Percentiles rank a stretch among this genome's conserved stretches.
Evolutionary conservation across 2,329 filamentous ascomycete genomes (phyloP).

Genomic region (Fusarium agapanthi): DNA sequence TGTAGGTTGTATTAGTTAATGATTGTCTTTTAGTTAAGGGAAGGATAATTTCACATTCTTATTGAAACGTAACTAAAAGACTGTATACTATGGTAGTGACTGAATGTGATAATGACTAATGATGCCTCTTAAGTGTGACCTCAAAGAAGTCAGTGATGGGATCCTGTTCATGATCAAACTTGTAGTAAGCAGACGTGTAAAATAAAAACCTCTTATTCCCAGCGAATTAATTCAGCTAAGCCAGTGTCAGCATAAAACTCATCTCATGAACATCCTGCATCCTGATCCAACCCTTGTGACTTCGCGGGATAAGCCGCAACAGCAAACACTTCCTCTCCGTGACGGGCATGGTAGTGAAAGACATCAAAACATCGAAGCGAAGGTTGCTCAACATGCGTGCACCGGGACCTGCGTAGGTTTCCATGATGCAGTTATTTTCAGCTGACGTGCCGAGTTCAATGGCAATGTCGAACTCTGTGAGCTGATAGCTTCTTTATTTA

Average conservation of each 20-base stretch:
- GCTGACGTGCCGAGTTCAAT: background rate
- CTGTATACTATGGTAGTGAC: background rate
- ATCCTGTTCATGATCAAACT: background rate
- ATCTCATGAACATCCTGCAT: background rate
- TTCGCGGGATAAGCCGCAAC: background rate
- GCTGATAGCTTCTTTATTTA: background rate
- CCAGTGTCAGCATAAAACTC: background rate
- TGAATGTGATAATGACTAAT: background rate
- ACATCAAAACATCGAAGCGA: background rate
- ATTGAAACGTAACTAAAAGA: too few relatives aligned
- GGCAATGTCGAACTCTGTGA: background rate
- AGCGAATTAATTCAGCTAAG: background rate
- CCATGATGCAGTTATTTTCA: background rate
- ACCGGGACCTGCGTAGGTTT: background rate
- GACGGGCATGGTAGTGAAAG: background rate
- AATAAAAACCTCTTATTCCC: accelerated
- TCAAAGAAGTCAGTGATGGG: accelerated
- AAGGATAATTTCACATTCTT: too few relatives aligned
- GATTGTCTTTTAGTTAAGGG: too few relatives aligned
- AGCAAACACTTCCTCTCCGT: background rate
- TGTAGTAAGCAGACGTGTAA: background rate
- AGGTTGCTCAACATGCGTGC: background rate
- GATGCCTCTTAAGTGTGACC: background rate
- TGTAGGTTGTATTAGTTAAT: too few relatives aligned
- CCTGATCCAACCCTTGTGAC: background rate